These are phyloP conservation scores for Phytophthora fragariaefolia DNA, from an alignment of 352 stramenopile species.

Conservation along the genomic window DNA sequence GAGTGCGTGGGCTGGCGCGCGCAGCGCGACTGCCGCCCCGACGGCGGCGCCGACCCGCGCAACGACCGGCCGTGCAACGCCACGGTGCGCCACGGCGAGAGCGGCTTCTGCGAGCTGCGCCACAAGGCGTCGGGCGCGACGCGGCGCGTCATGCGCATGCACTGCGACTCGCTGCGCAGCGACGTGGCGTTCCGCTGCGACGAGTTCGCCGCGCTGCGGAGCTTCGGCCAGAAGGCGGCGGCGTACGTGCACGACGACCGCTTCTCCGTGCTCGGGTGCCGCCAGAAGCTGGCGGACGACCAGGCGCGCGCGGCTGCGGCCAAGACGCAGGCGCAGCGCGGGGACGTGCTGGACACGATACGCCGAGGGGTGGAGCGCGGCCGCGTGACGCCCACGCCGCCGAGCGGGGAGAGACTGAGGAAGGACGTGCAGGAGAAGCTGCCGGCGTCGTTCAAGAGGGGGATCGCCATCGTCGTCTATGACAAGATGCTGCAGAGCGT, in stretches of 20 bases:
- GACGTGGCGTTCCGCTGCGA: slow-evolving; percentile 52
- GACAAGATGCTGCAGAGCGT: slow-evolving; percentile 58
- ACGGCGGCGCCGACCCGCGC: slow-evolving; percentile 36
- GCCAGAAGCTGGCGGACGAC: slow-evolving; percentile 39
- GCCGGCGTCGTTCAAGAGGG: slow-evolving; percentile 32
- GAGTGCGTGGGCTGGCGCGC: slow-evolving; percentile 65
- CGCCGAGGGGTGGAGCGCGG: no score
- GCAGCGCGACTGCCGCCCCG: slow-evolving; percentile 49
- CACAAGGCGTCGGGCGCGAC: slow-evolving; percentile 38
- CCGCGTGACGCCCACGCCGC: slow-evolving; percentile 4
- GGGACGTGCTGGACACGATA: slow-evolving; percentile 31
- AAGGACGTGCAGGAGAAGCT: slow-evolving; percentile 7
- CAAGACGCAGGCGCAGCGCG: no score
- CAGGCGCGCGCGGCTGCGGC: slow-evolving; percentile 23
- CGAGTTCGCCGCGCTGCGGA: slow-evolving; percentile 50
- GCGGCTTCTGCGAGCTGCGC: slow-evolving; percentile 57
- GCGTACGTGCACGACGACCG: slow-evolving; percentile 52
- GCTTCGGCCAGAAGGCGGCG: slow-evolving; percentile 43
- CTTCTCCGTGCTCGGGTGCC: slow-evolving; percentile 43
- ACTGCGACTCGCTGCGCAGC: slow-evolving; percentile 62
- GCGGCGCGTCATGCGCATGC: slow-evolving; percentile 59
- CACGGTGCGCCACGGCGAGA: slow-evolving; percentile 46
- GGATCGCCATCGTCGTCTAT: slow-evolving; percentile 64
- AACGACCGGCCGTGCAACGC: slow-evolving; percentile 50
- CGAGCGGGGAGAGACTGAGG: slow-evolving; percentile 3